These are phyloP conservation scores for Candida silvicultrix DNA, from an alignment of 805 yeast species.

Conservation along the genomic window DNA sequence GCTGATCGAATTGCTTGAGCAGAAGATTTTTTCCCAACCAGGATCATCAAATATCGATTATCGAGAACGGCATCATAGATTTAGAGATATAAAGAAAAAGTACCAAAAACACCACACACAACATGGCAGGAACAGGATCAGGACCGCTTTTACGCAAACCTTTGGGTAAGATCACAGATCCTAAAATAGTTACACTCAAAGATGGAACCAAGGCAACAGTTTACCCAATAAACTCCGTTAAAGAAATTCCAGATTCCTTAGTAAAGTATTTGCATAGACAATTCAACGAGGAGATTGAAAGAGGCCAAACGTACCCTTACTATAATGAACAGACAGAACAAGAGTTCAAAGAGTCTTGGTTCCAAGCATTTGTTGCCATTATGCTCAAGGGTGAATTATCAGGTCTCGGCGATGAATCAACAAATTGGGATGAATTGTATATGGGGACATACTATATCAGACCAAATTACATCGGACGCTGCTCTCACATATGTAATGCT, in stretches of 20 bases:
- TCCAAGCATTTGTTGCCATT: constrained; percentile 57
- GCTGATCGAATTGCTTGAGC: too few species aligned
- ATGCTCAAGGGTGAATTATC: constrained; percentile 39
- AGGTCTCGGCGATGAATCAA: constrained; percentile 15
- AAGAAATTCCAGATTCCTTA: constrained; percentile 45
- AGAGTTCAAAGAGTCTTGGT: constrained; percentile 62
- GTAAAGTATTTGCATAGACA: constrained; percentile 39
- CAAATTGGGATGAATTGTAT: constrained; percentile 40
- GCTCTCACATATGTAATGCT: constrained; percentile 83
- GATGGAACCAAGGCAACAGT: constrained; percentile 49
- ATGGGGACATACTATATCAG: constrained; percentile 77
- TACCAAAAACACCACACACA: too few species aligned
- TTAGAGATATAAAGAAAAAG: too few species aligned
- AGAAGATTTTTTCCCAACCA: too few species aligned
- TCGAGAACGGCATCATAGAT: too few species aligned
- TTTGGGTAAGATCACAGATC: constrained; percentile 27
- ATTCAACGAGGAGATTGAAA: constrained; percentile 60
- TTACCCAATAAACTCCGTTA: constrained; percentile 46
- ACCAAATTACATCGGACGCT: constrained; percentile 82
- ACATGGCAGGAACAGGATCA: neutral
- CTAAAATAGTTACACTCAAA: constrained; percentile 32
- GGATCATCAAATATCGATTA: too few species aligned
- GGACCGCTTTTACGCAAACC: constrained; percentile 30
- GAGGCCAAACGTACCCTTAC: constrained; percentile 74
- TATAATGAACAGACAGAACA: constrained; percentile 32